phyloP scores from a whole-genome alignment of 768 basidiomycete genomes.

The Melanogaster broomeanus region DNA sequence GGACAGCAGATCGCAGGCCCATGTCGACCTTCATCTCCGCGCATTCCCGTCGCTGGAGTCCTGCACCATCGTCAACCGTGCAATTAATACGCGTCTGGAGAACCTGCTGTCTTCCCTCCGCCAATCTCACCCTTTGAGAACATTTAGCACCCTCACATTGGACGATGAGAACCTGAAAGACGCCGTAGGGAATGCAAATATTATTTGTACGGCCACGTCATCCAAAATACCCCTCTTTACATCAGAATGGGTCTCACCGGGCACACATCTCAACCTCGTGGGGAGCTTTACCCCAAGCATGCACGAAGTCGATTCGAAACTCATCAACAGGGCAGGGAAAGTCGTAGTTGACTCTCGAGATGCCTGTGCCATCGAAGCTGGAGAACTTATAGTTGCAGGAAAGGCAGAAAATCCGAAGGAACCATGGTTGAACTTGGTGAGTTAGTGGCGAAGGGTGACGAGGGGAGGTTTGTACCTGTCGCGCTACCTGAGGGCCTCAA shows the following conservation, averaged over 20 bases:
- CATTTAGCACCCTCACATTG: slow-evolving; percentile 11
- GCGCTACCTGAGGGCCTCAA: slow-evolving; percentile 11
- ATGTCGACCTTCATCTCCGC: slow-evolving; percentile 61
- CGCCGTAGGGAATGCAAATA: slow-evolving; percentile 26
- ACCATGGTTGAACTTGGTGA: slow-evolving; percentile 73
- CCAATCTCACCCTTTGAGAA: slow-evolving; percentile 25
- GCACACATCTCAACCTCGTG: slow-evolving; percentile 72
- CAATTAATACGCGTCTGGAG: slow-evolving; percentile 47
- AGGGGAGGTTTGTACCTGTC: slow-evolving; percentile 11
- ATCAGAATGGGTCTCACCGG: slow-evolving; percentile 57
- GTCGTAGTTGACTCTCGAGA: slow-evolving; percentile 75
- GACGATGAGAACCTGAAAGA: slow-evolving; percentile 10
- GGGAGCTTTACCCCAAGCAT: slow-evolving; percentile 83
- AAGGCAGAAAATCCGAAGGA: slow-evolving; percentile 41
- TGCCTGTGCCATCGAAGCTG: slow-evolving; percentile 77
- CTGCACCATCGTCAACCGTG: slow-evolving; percentile 67
- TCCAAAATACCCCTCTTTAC: slow-evolving; percentile 72
- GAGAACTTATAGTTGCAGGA: slow-evolving; percentile 64
- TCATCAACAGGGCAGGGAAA: slow-evolving; percentile 55
- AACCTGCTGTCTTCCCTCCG: slow-evolving; percentile 37
- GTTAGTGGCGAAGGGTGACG: slow-evolving; percentile 35
- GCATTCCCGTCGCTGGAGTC: slow-evolving; percentile 53
- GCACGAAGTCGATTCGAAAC: slow-evolving; percentile 66
- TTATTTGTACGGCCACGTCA: slow-evolving; percentile 77
- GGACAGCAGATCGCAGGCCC: slow-evolving; percentile 70